phyloP scores from a whole-genome alignment of 148 eudicot species.

The Persicaria tinctoria region DNA sequence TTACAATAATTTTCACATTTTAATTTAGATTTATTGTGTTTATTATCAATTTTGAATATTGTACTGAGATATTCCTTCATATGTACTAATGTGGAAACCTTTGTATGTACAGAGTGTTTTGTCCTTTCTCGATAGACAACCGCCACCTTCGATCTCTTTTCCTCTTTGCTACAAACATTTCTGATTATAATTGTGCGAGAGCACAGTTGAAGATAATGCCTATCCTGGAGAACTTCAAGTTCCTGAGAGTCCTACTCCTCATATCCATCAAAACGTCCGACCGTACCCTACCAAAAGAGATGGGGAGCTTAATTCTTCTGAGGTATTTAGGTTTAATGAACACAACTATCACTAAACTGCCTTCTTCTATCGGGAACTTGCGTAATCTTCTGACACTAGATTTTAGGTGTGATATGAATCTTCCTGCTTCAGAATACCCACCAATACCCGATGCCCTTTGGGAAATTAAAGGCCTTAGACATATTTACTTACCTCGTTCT shows the following conservation, averaged over 20 bases:
- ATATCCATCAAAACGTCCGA: neutral
- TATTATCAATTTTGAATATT: too few relatives aligned
- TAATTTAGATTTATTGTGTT: too few relatives aligned
- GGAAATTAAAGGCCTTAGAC: neutral
- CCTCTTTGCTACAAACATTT: too few relatives aligned
- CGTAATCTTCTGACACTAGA: neutral
- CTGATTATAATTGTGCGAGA: too few relatives aligned
- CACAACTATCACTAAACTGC: neutral
- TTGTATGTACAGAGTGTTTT: too few relatives aligned
- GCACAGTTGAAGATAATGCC: too few relatives aligned
- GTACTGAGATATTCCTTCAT: too few relatives aligned
- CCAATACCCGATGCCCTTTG: neutral
- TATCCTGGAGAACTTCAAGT: neutral
- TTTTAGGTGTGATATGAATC: neutral
- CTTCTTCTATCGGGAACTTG: neutral
- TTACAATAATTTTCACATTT: too few relatives aligned
- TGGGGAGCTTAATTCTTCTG: conserved; percentile 23
- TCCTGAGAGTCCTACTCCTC: conserved; percentile 25
- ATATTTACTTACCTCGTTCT: neutral
- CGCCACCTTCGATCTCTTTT: too few relatives aligned
- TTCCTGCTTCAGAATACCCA: neutral
- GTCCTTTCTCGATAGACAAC: too few relatives aligned
- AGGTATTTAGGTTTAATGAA: conserved; percentile 23
- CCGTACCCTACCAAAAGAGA: conserved; percentile 17
- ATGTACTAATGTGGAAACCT: too few relatives aligned